phyloP scores from a whole-genome alignment of 495 filamentous ascomycete genomes.

The Echria macrotheca region DNA sequence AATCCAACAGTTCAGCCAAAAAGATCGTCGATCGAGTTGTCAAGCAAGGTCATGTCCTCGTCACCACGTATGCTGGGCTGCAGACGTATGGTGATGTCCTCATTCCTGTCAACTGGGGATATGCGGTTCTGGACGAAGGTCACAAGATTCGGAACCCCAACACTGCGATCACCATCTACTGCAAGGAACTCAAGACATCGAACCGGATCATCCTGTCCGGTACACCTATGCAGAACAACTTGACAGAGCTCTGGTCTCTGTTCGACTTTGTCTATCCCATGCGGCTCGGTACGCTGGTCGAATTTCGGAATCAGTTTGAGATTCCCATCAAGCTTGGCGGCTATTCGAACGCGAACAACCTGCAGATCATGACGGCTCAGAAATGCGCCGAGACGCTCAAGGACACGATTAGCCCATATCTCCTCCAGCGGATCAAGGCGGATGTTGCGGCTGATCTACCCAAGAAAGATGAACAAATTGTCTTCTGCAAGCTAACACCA shows the following conservation, averaged over 20 bases:
- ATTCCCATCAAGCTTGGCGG: conserved; percentile 86
- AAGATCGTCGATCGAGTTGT: conserved; percentile 76
- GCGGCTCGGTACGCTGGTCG: conserved; percentile 84
- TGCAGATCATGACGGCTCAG: conserved; percentile 86
- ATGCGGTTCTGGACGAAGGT: conserved; percentile 91
- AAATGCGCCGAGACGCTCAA: conserved; percentile 88
- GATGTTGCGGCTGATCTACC: conserved; percentile 92
- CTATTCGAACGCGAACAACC: conserved; percentile 86
- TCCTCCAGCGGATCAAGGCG: conserved; percentile 88
- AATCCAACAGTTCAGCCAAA: conserved; percentile 57
- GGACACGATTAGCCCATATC: conserved; percentile 83
- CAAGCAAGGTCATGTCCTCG: conserved; percentile 83
- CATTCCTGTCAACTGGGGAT: conserved; percentile 80
- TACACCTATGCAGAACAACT: conserved; percentile 97
- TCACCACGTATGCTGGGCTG: conserved; percentile 91
- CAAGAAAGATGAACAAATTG: conserved; percentile 87
- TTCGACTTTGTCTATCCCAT: conserved; percentile 97
- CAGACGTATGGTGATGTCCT: conserved; percentile 78
- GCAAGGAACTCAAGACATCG: conserved; percentile 81
- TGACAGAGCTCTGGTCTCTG: conserved; percentile 96
- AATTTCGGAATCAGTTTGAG: conserved; percentile 85
- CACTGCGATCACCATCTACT: conserved; percentile 82
- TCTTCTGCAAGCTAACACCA: conserved; percentile 87
- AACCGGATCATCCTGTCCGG: conserved; percentile 92
- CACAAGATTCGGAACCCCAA: conserved; percentile 98